Evolutionary conservation across 2,329 filamentous ascomycete species (phyloP).

Genomic region (Pseudogymnoascus verrucosus): DNA sequence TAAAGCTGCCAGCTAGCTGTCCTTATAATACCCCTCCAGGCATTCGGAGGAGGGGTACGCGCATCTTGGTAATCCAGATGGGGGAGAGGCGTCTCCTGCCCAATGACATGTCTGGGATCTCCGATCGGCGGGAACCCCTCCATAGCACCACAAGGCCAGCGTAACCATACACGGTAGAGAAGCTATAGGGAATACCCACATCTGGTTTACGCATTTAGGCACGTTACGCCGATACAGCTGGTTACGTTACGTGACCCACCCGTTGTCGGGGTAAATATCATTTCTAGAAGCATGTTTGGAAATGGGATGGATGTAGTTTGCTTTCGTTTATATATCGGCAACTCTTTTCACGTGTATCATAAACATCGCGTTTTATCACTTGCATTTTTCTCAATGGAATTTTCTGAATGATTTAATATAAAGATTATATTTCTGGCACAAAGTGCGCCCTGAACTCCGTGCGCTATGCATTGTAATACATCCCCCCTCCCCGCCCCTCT

Average conservation of each 20-base stretch:
- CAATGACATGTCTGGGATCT: neutral
- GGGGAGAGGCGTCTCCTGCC: neutral
- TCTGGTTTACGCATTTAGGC: neutral
- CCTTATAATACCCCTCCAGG: neutral
- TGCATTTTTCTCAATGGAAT: neutral
- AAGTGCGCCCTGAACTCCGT: neutral
- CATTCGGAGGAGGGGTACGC: neutral
- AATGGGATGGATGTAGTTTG: neutral
- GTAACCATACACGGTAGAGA: neutral
- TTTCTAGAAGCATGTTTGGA: neutral
- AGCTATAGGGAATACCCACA: neutral
- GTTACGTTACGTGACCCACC: slow-evolving; percentile 4
- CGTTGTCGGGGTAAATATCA: neutral
- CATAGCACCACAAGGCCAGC: neutral
- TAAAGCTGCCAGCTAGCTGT: neutral
- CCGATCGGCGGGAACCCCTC: neutral
- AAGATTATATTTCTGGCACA: neutral
- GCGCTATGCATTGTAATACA: slow-evolving; percentile 3
- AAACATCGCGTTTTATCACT: neutral
- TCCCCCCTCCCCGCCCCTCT: neutral
- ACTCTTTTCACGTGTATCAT: neutral
- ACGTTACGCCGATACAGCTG: neutral
- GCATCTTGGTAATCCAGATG: neutral
- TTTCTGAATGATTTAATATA: neutral
- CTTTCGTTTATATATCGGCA: neutral